A percentile compares a stretch with the other conserved stretches of the same genome.
Conservation (phyloP, 352 stramenopile genomes). For the Pseudoperonospora humuli region DNA sequence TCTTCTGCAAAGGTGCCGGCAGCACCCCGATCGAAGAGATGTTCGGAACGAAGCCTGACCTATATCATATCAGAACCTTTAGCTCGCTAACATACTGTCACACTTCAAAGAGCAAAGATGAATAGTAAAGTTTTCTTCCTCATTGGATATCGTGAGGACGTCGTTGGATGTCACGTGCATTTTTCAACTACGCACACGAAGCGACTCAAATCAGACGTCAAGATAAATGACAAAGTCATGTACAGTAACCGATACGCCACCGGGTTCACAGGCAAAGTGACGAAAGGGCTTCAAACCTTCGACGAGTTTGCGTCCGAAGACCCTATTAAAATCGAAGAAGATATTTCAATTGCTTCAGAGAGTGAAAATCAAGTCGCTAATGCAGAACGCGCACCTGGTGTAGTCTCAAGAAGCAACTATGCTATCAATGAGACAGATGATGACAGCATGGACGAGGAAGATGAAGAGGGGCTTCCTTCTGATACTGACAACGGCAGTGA, state of each 20-base stretch:
- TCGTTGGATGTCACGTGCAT: constrained; percentile 8
- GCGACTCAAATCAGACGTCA: constrained; percentile 7
- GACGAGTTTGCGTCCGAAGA: neutral
- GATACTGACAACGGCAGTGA: no score
- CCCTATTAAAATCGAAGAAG: neutral
- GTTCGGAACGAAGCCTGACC: constrained; percentile 2
- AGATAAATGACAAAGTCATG: constrained; percentile 9
- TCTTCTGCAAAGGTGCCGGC: neutral
- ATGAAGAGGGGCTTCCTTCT: no score
- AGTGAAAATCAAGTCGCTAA: no score
- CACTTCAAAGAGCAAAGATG: neutral
- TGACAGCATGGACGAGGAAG: no score
- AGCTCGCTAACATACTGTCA: constrained; percentile 1
- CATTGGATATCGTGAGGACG: constrained; percentile 4
- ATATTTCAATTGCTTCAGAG: no score
- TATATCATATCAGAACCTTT: constrained; percentile 7
- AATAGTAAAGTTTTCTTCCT: constrained; percentile 4
- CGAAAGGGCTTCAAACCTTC: constrained; percentile 4
- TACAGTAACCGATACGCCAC: constrained; percentile 6
- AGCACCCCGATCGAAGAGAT: neutral
- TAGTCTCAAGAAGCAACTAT: no score
- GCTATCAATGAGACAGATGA: no score
- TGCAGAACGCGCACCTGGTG: no score
- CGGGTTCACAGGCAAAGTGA: constrained; percentile 1
- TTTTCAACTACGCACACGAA: constrained; percentile 7